These are phyloP conservation scores for Sarcocystis neurona DNA, from an alignment of 169 alveolate species.

Conservation along the genomic window DNA sequence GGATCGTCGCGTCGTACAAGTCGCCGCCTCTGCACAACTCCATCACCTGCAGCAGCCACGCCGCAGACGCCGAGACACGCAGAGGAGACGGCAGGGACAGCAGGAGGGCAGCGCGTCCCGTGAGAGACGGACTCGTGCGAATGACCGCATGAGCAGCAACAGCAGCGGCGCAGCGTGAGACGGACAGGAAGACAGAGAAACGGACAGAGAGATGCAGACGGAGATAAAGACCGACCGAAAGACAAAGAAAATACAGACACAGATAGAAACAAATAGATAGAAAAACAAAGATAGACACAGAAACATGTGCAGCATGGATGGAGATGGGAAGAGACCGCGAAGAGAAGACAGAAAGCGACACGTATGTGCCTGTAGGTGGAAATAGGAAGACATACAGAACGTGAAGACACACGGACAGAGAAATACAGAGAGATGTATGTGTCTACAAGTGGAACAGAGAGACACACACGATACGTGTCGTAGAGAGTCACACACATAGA, in stretches of 20 bases:
- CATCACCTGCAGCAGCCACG: conserved; percentile 31
- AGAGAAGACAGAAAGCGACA: not conserved
- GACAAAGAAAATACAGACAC: not conserved
- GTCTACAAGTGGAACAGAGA: too few species aligned
- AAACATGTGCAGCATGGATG: not conserved
- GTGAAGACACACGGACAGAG: too few species aligned
- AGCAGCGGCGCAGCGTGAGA: not conserved
- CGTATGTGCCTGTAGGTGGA: not conserved
- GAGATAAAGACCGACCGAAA: not conserved
- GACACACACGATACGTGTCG: not conserved
- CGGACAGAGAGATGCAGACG: not conserved
- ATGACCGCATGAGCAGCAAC: not conserved
- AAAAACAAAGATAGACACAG: not conserved
- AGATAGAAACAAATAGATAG: not conserved
- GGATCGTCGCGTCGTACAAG: conserved; percentile 40
- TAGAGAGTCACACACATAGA: not conserved
- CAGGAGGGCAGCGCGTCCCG: too few species aligned
- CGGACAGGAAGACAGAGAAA: not conserved
- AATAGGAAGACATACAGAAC: not conserved
- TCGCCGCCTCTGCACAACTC: conserved; percentile 63
- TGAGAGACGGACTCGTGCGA: not conserved
- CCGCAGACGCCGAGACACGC: not conserved
- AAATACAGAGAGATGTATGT: too few species aligned
- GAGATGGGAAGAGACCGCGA: conserved; percentile 2
- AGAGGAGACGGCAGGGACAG: not conserved